phyloP scores from a whole-genome alignment of 305 asterid genomes.

The Ilex paraguariensis region DNA sequence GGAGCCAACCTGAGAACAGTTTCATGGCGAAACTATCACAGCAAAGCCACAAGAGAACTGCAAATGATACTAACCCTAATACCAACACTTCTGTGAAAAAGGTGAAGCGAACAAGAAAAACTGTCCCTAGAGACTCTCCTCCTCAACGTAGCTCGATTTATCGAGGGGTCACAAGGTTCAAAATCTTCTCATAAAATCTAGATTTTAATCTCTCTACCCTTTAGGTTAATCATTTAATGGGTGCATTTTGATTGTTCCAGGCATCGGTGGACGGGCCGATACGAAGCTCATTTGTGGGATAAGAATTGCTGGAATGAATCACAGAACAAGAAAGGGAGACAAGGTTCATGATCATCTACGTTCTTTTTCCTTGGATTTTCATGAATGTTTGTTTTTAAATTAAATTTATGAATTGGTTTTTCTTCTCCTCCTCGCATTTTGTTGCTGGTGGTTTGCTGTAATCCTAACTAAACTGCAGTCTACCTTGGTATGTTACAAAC shows the following conservation, averaged over 20 bases:
- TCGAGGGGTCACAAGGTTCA: constrained; percentile 79
- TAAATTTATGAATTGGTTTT: neutral
- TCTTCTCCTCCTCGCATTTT: neutral
- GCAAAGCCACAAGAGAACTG: constrained; percentile 23
- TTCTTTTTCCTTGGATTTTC: neutral
- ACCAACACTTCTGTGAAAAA: constrained; percentile 27
- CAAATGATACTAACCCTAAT: constrained; percentile 12
- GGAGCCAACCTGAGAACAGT: constrained; percentile 1
- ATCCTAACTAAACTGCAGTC: constrained; percentile 41
- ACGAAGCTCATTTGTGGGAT: constrained; percentile 93
- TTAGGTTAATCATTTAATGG: neutral
- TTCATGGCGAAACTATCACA: constrained; percentile 60
- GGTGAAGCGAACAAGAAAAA: constrained; percentile 67
- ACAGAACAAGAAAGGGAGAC: constrained; percentile 93
- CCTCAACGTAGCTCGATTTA: constrained; percentile 73
- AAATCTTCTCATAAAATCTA: neutral
- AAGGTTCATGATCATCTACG: constrained; percentile 35
- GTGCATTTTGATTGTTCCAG: constrained; percentile 21
- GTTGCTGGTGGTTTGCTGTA: constrained; percentile 22
- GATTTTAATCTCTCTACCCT: neutral
- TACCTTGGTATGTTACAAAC: constrained; percentile 57
- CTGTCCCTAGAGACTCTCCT: constrained; percentile 81
- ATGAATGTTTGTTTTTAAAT: neutral
- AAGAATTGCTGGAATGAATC: constrained; percentile 89
- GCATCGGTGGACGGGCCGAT: constrained; percentile 91